A percentile compares a stretch with the other conserved stretches of the same genome.
These are phyloP conservation scores for Dichomitus squalens DNA, from an alignment of 1,284 basidiomycete species.

Conservation along the genomic window DNA sequence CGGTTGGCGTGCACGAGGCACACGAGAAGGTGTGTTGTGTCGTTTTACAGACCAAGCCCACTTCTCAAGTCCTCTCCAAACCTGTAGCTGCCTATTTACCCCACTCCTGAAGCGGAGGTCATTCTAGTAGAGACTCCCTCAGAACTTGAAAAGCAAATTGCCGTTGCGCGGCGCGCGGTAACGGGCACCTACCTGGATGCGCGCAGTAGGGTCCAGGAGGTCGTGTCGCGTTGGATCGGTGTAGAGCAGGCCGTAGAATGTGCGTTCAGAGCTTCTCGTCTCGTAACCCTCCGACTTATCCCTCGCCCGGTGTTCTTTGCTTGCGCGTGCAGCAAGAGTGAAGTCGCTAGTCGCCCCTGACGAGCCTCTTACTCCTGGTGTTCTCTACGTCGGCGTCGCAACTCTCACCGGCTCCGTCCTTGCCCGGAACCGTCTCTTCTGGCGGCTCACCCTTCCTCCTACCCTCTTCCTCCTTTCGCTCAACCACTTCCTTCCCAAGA, in stretches of 20 bases:
- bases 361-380: constrained; percentile 83
- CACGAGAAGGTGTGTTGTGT: constrained; percentile 26
- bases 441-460: constrained; percentile 74
- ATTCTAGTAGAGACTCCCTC: constrained; percentile 74
- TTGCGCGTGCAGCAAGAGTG: constrained; percentile 59
- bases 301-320: too few relatives aligned
- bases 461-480: constrained; percentile 65
- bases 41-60: neutral
- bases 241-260: constrained; percentile 83
- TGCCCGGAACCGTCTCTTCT: constrained; percentile 74
- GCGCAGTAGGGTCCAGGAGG: constrained; percentile 65
- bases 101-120: constrained; percentile 57
- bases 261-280: constrained; percentile 50
- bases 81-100: constrained; percentile 79
- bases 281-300: neutral
- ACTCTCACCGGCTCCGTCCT: constrained; percentile 87
- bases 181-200: constrained; percentile 57
- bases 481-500: constrained; percentile 82
- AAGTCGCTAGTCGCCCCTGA: constrained; percentile 79
- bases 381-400: constrained; percentile 87
- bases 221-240: constrained; percentile 79
- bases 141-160: constrained; percentile 72
- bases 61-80: neutral
- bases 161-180: constrained; percentile 60
- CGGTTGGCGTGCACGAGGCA: constrained; percentile 24